A percentile compares a stretch with the other conserved stretches of the same genome.
Conservation (phyloP, 2,329 filamentous ascomycete genomes). For the Escovopsis sp. region DNA sequence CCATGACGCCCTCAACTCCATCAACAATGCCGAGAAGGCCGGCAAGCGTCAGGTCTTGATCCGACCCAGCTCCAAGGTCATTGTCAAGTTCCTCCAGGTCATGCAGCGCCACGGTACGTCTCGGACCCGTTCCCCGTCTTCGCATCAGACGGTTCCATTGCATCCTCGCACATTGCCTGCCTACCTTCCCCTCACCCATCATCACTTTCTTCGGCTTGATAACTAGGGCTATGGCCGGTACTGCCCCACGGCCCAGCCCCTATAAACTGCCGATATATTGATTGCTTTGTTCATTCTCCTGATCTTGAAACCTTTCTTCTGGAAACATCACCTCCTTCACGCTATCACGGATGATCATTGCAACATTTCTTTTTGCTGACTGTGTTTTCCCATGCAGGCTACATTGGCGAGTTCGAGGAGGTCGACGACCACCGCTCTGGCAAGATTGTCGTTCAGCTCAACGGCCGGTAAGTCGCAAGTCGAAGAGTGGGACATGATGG, state of each 20-base stretch:
- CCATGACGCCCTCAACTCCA: slow-evolving; percentile 96
- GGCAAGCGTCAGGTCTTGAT: slow-evolving; percentile 99
- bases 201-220: slow-evolving; percentile 72
- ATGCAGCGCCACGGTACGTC: slow-evolving; percentile 99
- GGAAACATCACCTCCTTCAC: slow-evolving; percentile 28
- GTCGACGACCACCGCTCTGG: slow-evolving; percentile 98
- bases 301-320: slow-evolving; percentile 45
- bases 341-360: slow-evolving; percentile 66
- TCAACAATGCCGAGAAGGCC: slow-evolving; percentile 99
- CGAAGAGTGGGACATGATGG: too few relatives aligned
- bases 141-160: not conserved
- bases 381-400: slow-evolving; percentile 44
- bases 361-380: slow-evolving; percentile 55
- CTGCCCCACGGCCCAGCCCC: slow-evolving; percentile 78
- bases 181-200: not conserved
- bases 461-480: slow-evolving; percentile 49
- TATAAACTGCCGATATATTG: slow-evolving; percentile 99
- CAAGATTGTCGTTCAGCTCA: slow-evolving; percentile 99
- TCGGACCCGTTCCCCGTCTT: slow-evolving; percentile 1
- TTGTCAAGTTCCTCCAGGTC: slow-evolving; percentile 96
- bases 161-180: not conserved
- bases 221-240: slow-evolving; percentile 93
- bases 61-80: slow-evolving; percentile 97
- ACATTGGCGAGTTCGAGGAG: slow-evolving; percentile 99
- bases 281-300: slow-evolving; percentile 86